Percentiles rank a stretch among this genome's conserved stretches.
phyloP scores from a whole-genome alignment of 2,329 filamentous ascomycete genomes.

The Alternaria hordeiaustralica region DNA sequence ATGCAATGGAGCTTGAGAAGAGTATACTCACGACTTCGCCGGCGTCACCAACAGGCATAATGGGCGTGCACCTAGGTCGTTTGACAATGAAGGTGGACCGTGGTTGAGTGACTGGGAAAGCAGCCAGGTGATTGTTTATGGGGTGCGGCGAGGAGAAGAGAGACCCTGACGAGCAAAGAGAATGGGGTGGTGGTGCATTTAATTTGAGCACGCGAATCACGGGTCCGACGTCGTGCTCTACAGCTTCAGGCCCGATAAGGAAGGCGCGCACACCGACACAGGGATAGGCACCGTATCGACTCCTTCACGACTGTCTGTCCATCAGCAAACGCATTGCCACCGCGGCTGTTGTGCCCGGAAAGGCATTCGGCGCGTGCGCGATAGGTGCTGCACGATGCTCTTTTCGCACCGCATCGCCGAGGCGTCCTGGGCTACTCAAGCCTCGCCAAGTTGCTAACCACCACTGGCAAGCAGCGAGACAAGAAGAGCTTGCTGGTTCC shows the following conservation, averaged over 20 bases:
- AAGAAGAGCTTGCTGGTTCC: conserved; percentile 19
- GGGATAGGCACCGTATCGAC: conserved; percentile 8
- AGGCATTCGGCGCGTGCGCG: conserved; percentile 6
- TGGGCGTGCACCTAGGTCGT: conserved; percentile 17
- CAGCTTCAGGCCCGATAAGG: conserved; percentile 13
- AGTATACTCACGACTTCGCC: conserved; percentile 30
- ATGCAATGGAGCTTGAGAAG: background rate
- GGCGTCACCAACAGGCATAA: conserved; percentile 36
- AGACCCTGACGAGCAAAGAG: conserved; percentile 14
- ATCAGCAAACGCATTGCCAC: conserved; percentile 26
- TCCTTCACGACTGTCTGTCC: conserved; percentile 5
- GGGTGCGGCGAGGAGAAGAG: conserved; percentile 21
- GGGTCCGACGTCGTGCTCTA: conserved; percentile 11
- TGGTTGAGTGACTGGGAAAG: conserved; percentile 5
- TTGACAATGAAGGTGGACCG: background rate
- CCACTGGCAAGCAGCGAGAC: conserved; percentile 15
- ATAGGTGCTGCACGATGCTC: conserved; percentile 14
- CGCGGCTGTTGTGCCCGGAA: conserved; percentile 20
- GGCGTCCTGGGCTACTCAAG: conserved; percentile 11
- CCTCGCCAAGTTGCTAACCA: conserved; percentile 21
- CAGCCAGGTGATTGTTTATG: conserved; percentile 8
- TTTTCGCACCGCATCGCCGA: conserved; percentile 20
- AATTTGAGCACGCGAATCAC: conserved; percentile 13
- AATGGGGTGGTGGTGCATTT: conserved; percentile 14
- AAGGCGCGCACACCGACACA: conserved; percentile 15